Conservation (phyloP, 495 filamentous ascomycete species). For the Aspergillus panamensis region DNA sequence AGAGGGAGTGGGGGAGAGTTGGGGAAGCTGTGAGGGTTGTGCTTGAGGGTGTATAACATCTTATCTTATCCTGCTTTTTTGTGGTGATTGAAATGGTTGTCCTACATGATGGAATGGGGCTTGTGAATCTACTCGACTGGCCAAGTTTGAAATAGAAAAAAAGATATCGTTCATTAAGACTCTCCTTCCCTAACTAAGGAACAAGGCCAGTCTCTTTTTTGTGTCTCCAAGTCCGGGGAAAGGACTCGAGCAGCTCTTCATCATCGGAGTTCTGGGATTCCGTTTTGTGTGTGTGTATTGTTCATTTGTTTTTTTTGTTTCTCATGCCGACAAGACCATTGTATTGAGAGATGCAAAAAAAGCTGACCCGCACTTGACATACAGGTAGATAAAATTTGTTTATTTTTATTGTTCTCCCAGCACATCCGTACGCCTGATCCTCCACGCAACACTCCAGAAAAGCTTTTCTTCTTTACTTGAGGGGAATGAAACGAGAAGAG, state of each 20-base stretch:
- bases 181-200: conserved; percentile 12
- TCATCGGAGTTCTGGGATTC: conserved; percentile 19
- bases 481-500: conserved; percentile 99
- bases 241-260: conserved; percentile 1
- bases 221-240: not conserved
- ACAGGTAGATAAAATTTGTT: conserved; percentile 42
- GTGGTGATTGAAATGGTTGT: too few species aligned
- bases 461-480: conserved; percentile 73
- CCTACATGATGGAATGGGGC: too few species aligned
- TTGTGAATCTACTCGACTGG: not conserved
- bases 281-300: conserved; percentile 6
- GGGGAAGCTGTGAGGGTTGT: conserved; percentile 24
- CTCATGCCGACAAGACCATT: conserved; percentile 48
- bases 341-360: conserved; percentile 49
- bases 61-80: too few species aligned
- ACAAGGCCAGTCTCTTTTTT: not conserved
- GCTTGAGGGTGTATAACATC: conserved; percentile 3
- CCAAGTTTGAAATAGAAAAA: conserved; percentile 2
- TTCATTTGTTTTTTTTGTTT: conserved; percentile 19
- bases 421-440: conserved; percentile 32
- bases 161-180: conserved; percentile 25
- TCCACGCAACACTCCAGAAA: conserved; percentile 44
- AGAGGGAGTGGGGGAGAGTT: conserved; percentile 38
- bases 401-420: conserved; percentile 34
- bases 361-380: conserved; percentile 48